A percentile compares a stretch with the other conserved stretches of the same genome.
Conservation (phyloP, 352 stramenopile genomes). For the Peronospora farinosa region DNA sequence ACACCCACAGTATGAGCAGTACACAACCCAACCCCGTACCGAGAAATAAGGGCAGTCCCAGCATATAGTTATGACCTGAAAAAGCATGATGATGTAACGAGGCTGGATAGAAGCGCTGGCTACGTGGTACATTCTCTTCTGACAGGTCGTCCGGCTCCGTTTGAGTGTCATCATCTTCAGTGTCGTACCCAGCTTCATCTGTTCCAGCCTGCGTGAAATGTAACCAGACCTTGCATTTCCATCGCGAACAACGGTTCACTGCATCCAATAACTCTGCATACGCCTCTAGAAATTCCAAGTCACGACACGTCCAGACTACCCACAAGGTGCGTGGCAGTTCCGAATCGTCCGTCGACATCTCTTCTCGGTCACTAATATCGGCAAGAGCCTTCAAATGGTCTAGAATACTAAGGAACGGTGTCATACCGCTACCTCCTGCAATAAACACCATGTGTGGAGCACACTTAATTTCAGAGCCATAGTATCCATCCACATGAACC, state of each 20-base stretch:
- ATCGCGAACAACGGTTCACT: conserved; percentile 35
- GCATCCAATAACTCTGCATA: conserved; percentile 39
- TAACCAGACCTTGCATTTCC: conserved; percentile 47
- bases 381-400: conserved; percentile 47
- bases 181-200: conserved; percentile 10
- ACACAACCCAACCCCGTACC: conserved; percentile 26
- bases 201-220: conserved; percentile 31
- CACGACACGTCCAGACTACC: conserved; percentile 50
- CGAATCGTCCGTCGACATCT: conserved; percentile 11
- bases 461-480: conserved; percentile 45
- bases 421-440: conserved; percentile 65
- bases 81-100: conserved; percentile 30
- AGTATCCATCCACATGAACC: conserved; percentile 68
- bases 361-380: conserved; percentile 11
- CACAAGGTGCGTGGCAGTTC: conserved; percentile 41
- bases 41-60: conserved; percentile 31
- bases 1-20: conserved; percentile 31
- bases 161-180: conserved; percentile 26
- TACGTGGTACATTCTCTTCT: conserved; percentile 22
- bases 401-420: conserved; percentile 58
- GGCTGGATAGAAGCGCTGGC: conserved; percentile 35
- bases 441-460: conserved; percentile 60
- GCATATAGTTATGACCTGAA: conserved; percentile 27
- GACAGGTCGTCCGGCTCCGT: conserved; percentile 33
- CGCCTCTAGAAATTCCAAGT: conserved; percentile 38